Evolutionary conservation across 495 filamentous ascomycete species (phyloP).

Genomic region (Aspergillus kassunensis): DNA sequence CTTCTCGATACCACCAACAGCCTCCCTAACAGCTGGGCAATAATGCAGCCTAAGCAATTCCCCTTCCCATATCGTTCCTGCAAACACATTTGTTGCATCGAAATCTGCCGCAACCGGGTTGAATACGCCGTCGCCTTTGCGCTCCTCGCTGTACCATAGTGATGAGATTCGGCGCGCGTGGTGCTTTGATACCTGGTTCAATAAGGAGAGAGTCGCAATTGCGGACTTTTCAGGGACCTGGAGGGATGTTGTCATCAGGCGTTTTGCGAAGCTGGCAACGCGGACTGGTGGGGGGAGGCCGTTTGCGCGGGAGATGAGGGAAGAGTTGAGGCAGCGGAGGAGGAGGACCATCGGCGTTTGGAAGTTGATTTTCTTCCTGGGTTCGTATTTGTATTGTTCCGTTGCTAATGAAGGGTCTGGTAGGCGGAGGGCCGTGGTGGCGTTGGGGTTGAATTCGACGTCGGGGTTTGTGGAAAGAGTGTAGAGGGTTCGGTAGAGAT

Average conservation of each 20-base stretch:
- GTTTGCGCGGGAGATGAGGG: constrained; percentile 52
- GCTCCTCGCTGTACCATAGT: constrained; percentile 85
- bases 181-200: constrained; percentile 68
- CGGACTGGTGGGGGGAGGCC: constrained; percentile 67
- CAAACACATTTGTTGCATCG: constrained; percentile 83
- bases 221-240: constrained; percentile 87
- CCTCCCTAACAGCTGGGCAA: constrained; percentile 77
- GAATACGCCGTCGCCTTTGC: constrained; percentile 74
- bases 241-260: constrained; percentile 73
- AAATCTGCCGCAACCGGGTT: constrained; percentile 54
- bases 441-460: constrained; percentile 68
- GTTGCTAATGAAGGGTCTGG: constrained; percentile 58
- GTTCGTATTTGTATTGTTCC: constrained; percentile 9
- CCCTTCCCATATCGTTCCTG: constrained; percentile 88
- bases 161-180: constrained; percentile 65
- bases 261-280: constrained; percentile 90
- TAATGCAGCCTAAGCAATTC: constrained; percentile 83
- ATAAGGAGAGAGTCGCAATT: constrained; percentile 67
- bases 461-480: constrained; percentile 74
- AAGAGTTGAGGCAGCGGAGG: constrained; percentile 73
- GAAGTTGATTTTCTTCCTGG: constrained; percentile 87
- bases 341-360: constrained; percentile 89
- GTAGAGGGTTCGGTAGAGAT: constrained; percentile 82
- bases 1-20: constrained; percentile 68
- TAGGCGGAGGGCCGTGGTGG: constrained; percentile 67